A percentile compares a stretch with the other conserved stretches of the same genome.
phyloP scores from a whole-genome alignment of 108 stramenopile genomes.

The Nitzschia sp. region DNA sequence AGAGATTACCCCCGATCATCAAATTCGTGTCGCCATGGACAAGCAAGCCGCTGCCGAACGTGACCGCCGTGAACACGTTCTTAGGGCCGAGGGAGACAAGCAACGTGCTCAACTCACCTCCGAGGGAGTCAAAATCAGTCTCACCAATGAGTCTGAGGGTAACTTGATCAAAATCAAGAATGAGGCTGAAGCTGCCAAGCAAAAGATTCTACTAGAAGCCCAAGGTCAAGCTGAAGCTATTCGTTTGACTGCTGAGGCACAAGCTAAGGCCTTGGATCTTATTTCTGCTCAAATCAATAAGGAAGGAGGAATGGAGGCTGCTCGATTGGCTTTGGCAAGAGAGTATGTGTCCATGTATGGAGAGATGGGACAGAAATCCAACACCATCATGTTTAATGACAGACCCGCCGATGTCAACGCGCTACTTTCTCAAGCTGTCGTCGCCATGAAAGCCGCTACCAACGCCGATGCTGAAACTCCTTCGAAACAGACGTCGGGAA shows the following conservation, averaged over 20 bases:
- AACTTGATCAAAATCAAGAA: conserved; percentile 87
- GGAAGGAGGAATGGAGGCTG: conserved; percentile 82
- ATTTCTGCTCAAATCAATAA: conserved; percentile 68
- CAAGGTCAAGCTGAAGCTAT: conserved; percentile 92
- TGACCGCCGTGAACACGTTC: conserved; percentile 89
- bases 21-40: conserved; percentile 97
- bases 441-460: conserved; percentile 59
- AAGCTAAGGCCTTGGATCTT: conserved; percentile 79
- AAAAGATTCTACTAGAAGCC: conserved; percentile 81
- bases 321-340: conserved; percentile 85
- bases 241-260: conserved; percentile 78
- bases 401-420: conserved; percentile 88
- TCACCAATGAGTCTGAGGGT: conserved; percentile 97
- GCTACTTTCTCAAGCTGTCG: conserved; percentile 75
- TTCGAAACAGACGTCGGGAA: not conserved
- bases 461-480: conserved; percentile 3
- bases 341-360: conserved; percentile 96
- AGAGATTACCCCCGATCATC: conserved; percentile 93
- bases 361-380: conserved; percentile 92
- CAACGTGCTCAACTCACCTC: conserved; percentile 85
- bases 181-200: conserved; percentile 89
- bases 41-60: conserved; percentile 98
- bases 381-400: conserved; percentile 97
- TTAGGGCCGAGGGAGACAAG: conserved; percentile 95
- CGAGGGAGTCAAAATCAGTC: conserved; percentile 93